A percentile compares a stretch with the other conserved stretches of the same genome.
These are phyloP conservation scores for Diaporthe humulicola DNA, from an alignment of 2,329 filamentous ascomycete species.

Conservation along the genomic window DNA sequence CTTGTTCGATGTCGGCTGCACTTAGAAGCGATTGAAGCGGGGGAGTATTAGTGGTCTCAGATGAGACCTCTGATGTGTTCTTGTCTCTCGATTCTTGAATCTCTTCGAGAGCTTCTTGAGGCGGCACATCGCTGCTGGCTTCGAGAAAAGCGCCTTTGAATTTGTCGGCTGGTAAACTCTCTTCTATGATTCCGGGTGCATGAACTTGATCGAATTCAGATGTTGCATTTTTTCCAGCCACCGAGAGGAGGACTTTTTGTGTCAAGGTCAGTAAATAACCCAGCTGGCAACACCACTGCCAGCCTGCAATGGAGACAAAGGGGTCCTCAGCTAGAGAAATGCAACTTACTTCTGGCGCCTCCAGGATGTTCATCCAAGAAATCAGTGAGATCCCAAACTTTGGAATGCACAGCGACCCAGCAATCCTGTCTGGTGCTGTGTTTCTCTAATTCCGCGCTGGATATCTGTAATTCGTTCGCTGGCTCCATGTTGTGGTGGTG, in stretches of 20 bases:
- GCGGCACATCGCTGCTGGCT: constrained; percentile 31
- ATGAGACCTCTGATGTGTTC: background rate
- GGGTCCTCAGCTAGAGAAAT: fast-evolving
- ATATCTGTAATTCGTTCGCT: background rate
- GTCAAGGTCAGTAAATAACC: constrained; percentile 10
- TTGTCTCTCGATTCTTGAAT: background rate
- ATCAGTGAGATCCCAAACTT: constrained; percentile 78
- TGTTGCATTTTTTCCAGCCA: constrained; percentile 9
- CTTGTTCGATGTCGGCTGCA: constrained; percentile 59
- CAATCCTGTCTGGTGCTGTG: constrained; percentile 64
- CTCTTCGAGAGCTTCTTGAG: constrained; percentile 46
- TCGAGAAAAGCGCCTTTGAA: constrained; percentile 2
- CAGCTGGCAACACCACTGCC: too few species aligned
- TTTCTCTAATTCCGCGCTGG: constrained; percentile 54
- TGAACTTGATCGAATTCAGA: constrained; percentile 66
- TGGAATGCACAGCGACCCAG: constrained; percentile 78
- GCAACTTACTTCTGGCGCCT: constrained; percentile 48
- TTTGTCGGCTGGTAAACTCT: constrained; percentile 8
- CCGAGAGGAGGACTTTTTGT: background rate
- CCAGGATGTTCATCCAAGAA: constrained; percentile 65
- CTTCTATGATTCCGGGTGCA: constrained; percentile 47
- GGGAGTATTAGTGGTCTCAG: background rate
- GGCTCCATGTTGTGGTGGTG: constrained; percentile 17
- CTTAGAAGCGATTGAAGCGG: constrained; percentile 15
- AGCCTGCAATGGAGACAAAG: background rate